Conservation (phyloP, 192 early-diverging fungal genomes). For the Paraglomus occultum region DNA sequence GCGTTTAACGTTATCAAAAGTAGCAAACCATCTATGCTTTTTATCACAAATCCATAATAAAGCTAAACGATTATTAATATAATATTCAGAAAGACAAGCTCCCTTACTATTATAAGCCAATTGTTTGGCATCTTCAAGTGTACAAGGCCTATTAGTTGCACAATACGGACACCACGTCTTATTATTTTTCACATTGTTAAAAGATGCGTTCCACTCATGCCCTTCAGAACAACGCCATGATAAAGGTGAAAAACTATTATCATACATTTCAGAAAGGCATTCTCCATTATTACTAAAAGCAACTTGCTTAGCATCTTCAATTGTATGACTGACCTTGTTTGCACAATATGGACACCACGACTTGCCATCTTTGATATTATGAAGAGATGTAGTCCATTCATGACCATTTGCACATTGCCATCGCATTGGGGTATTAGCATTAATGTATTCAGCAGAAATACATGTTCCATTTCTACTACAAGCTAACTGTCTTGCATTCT, state of each 20-base stretch:
- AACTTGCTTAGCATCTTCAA: conserved; percentile 15
- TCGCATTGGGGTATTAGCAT: neutral
- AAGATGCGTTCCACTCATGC: conserved; percentile 21
- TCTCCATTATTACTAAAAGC: conserved; percentile 21
- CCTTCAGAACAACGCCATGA: conserved; percentile 8
- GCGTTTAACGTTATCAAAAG: conserved; percentile 20
- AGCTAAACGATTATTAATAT: conserved; percentile 23
- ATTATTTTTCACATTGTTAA: conserved; percentile 20
- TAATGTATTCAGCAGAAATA: neutral
- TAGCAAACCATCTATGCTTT: conserved; percentile 21
- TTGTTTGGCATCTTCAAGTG: conserved; percentile 23
- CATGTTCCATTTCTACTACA: no score
- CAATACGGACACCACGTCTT: conserved; percentile 23
- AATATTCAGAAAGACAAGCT: conserved; percentile 23
- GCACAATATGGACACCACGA: no score
- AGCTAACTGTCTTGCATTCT: no score
- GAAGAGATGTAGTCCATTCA: neutral
- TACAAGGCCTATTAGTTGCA: conserved; percentile 20
- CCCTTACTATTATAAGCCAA: conserved; percentile 18
- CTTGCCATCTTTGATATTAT: no score
- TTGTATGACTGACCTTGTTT: neutral
- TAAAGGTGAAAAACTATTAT: conserved; percentile 14
- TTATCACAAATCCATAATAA: conserved; percentile 24
- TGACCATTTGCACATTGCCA: conserved; percentile 10
- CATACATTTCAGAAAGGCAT: conserved; percentile 22